Evolutionary conservation across 305 asterid genomes (phyloP), one percentile per base, ranked within the genome.

Genomic region (Petunia hybrid): DNA sequence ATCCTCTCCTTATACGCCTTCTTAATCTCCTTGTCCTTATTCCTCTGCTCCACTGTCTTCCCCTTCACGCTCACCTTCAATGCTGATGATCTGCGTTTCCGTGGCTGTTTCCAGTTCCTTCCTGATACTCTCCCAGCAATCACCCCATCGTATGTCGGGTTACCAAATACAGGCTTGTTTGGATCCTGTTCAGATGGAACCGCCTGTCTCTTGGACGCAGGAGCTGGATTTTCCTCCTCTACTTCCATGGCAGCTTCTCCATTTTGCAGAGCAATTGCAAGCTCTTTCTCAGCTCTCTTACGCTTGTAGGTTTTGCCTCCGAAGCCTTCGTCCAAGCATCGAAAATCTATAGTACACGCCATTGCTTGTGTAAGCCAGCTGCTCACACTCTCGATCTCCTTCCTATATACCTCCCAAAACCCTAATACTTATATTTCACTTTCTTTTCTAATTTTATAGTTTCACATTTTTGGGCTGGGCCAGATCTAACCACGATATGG

Each of bases 241-340:
- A 76, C 55, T 55, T 83, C 86, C 85, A 84, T 84, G 60, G 75
- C 85, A n/a, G 57, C 79, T 10, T 56, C 57, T 2, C 1, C 55
- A 53, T 73, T 77, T 56, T 80, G 80, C 13, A 2, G 14, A 4
- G 5, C 16, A n/a, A 46, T 10, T 0, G 35, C 70, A 8, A 22
- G 13, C 7, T 74, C 85, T n/a, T 86, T 81, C 70, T 77, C 81
- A 3, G 86, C 78, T 84, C 98, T 84, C 94, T 95, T 94, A 8
- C 99, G 97, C 90, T 95, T 95, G 85, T 85, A 91, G 39, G 99
- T 94, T 83, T 95, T 95, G 6, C 99, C 99, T 42, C 99, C 99
- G 80, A 95, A 89, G 0, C 99, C 99, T 86, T 95, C 97, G 73
- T 94, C 97, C 43, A 95, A 87, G 78, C 85, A 67, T 71, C 99